Evolutionary conservation across 2,329 filamentous ascomycete species (phyloP), one percentile per base, ranked within the genome.

Genomic region (Bipolaris zeicola): DNA sequence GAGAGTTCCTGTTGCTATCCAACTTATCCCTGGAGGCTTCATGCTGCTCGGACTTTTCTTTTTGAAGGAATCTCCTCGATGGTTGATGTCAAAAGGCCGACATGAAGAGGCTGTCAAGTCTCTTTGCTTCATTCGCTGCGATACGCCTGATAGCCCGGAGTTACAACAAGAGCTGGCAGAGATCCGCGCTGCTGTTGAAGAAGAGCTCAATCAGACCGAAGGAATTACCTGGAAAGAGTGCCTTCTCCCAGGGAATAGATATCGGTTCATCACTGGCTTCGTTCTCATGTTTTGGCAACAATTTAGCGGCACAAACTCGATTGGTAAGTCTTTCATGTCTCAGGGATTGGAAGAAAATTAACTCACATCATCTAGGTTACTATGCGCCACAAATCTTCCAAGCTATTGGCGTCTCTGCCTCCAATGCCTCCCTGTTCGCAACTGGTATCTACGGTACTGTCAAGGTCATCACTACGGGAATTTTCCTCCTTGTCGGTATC

Each of bases 211-310:
- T 78, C 85, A 16, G 88, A 89, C 74, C 79, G 83, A 65, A 53
- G 46, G 68, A 68, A 31, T 62, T 67, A 57, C 54, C 4, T 57
- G 54, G 52, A 74, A 70, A 53, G 58, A 71, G 62, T 80, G 77
- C 55, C 83, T 83, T 68, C 83, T 90, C 24, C 85, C 85, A 63
- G 91, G 86, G 80, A 85, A 57, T 11, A 44, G 54, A 26, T 57
- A 57, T 28, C 33, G 90, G 39, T 87, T 94, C 76, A 84, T 91
- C 72, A 81, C 93, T 10, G 90, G 90, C 44, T 84, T 84, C 52
- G 84, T 90, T 67, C 81, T 94, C 18, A 93, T 93, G 80, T 79
- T 93, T 50, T 92, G 87, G 82, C 90, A 94, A 75, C 94, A 94
- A 66, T 87, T 87, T 47, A 82, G 79, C 3, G 89, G 89, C 2